phyloP scores from a whole-genome alignment of 352 stramenopile species.

The Pythium coloratum region DNA sequence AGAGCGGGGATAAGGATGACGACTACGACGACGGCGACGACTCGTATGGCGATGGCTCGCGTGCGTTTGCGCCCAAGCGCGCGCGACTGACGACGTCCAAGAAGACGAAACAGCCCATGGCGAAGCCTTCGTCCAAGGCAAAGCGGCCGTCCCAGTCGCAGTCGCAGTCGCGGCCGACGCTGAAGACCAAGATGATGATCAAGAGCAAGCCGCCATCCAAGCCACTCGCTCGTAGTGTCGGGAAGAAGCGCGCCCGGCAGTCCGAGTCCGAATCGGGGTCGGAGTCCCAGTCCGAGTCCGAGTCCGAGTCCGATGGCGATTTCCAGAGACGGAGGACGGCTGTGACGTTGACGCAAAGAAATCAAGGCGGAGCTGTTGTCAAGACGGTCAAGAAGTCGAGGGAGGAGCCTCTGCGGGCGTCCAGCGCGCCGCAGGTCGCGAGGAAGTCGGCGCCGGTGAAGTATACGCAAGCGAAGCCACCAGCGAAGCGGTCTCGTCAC shows the following conservation, averaged over 20 bases:
- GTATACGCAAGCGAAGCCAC: neutral
- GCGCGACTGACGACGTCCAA: neutral
- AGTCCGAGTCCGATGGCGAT: neutral
- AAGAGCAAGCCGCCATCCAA: neutral
- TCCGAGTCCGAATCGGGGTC: neutral
- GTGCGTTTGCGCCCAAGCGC: conserved; percentile 24
- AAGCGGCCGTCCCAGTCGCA: neutral
- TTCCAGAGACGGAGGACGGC: neutral
- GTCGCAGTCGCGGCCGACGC: too few species aligned
- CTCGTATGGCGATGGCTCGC: conserved; percentile 20
- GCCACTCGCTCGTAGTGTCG: neutral
- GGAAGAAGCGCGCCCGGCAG: neutral
- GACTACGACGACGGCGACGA: conserved; percentile 27
- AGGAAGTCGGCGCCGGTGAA: conserved; percentile 13
- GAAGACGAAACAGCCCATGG: neutral
- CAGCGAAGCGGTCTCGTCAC: conserved; percentile 2
- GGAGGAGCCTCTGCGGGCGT: neutral
- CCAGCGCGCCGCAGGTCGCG: conserved; percentile 10
- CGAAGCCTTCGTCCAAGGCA: neutral
- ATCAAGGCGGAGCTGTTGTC: neutral
- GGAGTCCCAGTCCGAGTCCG: neutral
- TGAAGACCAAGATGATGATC: neutral
- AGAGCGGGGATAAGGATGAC: conserved; percentile 21
- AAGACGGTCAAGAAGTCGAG: neutral
- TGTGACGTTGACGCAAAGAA: neutral